A percentile compares a stretch with the other conserved stretches of the same genome.
Conservation (phyloP, 192 early-diverging fungal species). For the Pilobolus umbonatus region DNA sequence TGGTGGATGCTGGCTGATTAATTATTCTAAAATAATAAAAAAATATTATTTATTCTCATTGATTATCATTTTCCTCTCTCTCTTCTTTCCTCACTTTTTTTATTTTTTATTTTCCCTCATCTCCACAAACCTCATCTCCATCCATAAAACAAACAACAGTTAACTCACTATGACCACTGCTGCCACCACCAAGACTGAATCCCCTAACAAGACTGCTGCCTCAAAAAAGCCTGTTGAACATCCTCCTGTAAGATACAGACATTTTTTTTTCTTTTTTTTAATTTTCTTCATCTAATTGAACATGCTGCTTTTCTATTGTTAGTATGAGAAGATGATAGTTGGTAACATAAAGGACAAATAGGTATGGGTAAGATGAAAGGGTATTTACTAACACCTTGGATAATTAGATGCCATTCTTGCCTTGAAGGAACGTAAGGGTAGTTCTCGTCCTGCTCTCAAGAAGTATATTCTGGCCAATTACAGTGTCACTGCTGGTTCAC, state of each 20-base stretch:
- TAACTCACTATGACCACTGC: conserved; percentile 7
- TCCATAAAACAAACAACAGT: not conserved
- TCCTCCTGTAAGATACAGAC: conserved; percentile 21
- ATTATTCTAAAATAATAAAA: no score
- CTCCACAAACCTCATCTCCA: not conserved
- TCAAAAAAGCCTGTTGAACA: conserved; percentile 31
- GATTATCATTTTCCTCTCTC: no score
- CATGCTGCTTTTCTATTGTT: conserved; percentile 2
- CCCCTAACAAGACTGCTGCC: conserved; percentile 10
- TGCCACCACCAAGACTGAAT: not conserved
- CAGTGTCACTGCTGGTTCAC: conserved; percentile 41
- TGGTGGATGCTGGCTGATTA: no score
- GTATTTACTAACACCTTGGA: not conserved
- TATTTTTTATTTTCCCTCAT: not conserved
- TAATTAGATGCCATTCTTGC: conserved; percentile 42
- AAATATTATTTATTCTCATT: no score
- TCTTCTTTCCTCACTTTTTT: not conserved
- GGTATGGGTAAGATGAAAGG: no score
- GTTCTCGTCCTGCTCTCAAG: conserved; percentile 67
- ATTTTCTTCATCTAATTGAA: not conserved
- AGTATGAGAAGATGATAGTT: conserved; percentile 37
- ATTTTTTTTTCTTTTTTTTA: not conserved
- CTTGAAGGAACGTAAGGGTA: conserved; percentile 69
- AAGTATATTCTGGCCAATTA: conserved; percentile 76
- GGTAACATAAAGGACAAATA: conserved; percentile 3